Evolutionary conservation across 1,284 basidiomycete species (phyloP), one percentile per base, ranked within the genome.

Genomic region (Microbotryum saponariae): DNA sequence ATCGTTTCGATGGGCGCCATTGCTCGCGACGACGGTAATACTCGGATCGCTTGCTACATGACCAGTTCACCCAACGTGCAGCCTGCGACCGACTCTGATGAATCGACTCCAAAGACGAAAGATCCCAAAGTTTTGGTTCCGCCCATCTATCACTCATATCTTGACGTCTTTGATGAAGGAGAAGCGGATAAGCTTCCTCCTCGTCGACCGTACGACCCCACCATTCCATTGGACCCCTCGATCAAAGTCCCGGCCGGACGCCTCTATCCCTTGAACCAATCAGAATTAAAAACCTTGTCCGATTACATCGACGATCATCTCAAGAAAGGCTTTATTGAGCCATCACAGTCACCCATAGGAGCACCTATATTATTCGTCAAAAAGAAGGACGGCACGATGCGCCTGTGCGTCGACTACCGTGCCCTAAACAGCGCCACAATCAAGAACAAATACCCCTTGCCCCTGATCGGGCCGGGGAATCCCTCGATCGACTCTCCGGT

Each of bases 291-390:
- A 6, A 51, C 31, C 5, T 58, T 68, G 20, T 33, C 27, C 8
- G n/a, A 14, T 18, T 63, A 27, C 50, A 54, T 63, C 25, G 54
- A 62, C 9, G 56, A 60, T 1, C 54, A 47, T 16, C 50, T 60
- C 4, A 16, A 14, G 21, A 62, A 63, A 52, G 63, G 62, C 2
- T 55, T 62, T 44, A 66, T 64, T 14, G 51, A 52, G 9, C 21
- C 29, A n/a, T 61, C 55, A 6, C 14, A 52, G 21, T 61, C 56
- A n/a, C 60, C 31, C 3, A 37, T 72, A n/a, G 76, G 71, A 0
- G 68, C 79, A 0, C 78, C 78, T 0, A 70, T 82, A 48, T 73
- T 82, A 1, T 82, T 82, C 61, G 74, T 79, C 42, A 74, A 74
- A 54, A 81, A 81, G 68, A 81, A 81, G 67, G 76, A 78, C 63